These are phyloP conservation scores for Aquilaria yunnanensis DNA, from an alignment of 345 rosid genomes.

Conservation along the genomic window DNA sequence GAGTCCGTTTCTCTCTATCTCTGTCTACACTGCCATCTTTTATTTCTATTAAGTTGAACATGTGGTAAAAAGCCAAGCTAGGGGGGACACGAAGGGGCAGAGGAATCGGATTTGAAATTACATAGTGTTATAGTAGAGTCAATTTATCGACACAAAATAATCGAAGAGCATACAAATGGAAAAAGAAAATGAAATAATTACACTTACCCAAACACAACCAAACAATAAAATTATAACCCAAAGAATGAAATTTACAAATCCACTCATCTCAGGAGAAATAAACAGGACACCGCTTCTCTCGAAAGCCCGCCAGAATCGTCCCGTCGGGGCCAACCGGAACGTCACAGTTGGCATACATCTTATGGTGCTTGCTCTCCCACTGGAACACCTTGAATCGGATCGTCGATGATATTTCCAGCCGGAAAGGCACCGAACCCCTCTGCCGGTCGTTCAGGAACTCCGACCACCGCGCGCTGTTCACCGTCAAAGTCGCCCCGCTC, in stretches of 20 bases:
- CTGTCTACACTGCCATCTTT: no score
- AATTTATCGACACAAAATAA: no score
- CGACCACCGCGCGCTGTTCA: constrained; percentile 51
- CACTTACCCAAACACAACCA: background rate
- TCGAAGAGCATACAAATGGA: no score
- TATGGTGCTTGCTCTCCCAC: constrained; percentile 59
- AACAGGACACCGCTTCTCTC: constrained; percentile 58
- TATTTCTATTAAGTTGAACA: no score
- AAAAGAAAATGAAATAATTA: no score
- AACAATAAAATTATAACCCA: background rate
- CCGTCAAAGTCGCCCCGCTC: constrained; percentile 49
- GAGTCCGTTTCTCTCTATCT: no score
- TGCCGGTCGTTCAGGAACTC: constrained; percentile 53
- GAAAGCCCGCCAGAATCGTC: constrained; percentile 33
- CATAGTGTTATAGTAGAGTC: no score
- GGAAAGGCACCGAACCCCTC: constrained; percentile 49
- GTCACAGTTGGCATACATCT: constrained; percentile 57
- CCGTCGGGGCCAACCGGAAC: constrained; percentile 67
- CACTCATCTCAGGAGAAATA: constrained; percentile 52
- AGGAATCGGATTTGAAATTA: background rate
- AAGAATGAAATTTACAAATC: background rate
- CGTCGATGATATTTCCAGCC: constrained; percentile 47
- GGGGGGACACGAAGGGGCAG: constrained; percentile 17
- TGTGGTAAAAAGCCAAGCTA: constrained; percentile 16
- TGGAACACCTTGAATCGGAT: constrained; percentile 62